phyloP scores from a whole-genome alignment of 495 filamentous ascomycete species.

The Penicillium robsamsonii region DNA sequence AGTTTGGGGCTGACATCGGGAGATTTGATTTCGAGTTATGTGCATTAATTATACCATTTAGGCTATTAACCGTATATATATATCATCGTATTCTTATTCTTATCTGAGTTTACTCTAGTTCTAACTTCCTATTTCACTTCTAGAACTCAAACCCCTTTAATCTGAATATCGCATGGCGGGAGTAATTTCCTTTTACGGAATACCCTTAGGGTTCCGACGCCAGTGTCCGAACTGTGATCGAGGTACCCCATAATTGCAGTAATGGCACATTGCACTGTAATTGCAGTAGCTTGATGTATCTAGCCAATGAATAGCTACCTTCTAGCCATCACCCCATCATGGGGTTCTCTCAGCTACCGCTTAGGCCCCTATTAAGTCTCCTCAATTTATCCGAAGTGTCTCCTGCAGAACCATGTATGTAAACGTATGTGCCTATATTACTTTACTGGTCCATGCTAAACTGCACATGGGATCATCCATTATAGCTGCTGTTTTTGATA shows the following conservation, averaged over 20 bases:
- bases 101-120: background rate
- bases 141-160: background rate
- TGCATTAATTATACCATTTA: background rate
- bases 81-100: background rate
- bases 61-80: background rate
- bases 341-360: background rate
- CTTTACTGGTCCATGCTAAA: background rate
- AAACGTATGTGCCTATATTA: background rate
- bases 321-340: background rate
- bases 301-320: background rate
- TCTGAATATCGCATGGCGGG: conserved; percentile 2
- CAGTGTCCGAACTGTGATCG: conserved; percentile 10
- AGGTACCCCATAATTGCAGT: conserved; percentile 1
- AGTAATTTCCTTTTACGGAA: conserved; percentile 4
- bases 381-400: background rate
- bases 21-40: no score
- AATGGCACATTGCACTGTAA: background rate
- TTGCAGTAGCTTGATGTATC: background rate
- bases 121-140: background rate
- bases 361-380: background rate
- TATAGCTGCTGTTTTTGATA: conserved; percentile 17
- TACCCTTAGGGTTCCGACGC: conserved; percentile 14
- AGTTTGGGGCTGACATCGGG: background rate
- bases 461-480: background rate
- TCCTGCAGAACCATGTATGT: background rate